These are phyloP conservation scores for Neopestalotiopsis sp. DNA, from an alignment of 2,329 filamentous ascomycete species.

Conservation along the genomic window DNA sequence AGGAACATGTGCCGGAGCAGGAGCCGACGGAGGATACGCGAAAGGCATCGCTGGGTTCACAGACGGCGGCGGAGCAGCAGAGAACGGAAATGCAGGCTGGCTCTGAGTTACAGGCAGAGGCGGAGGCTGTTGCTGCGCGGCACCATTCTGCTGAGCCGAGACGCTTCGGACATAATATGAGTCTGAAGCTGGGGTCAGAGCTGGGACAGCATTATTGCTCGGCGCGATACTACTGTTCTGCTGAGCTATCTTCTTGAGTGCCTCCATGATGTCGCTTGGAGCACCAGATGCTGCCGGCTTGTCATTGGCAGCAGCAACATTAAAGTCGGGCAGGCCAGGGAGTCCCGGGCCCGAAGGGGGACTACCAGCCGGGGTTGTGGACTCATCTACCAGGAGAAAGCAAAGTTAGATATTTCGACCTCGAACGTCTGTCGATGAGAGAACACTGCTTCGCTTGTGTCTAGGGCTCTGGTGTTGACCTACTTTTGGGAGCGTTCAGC, in stretches of 20 bases:
- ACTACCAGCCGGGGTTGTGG: conserved; percentile 74
- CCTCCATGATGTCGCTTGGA: conserved; percentile 73
- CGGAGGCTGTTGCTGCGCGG: conserved; percentile 26
- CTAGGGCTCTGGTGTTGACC: conserved; percentile 43
- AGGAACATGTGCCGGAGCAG: conserved; percentile 38
- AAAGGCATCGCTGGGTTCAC: conserved; percentile 61
- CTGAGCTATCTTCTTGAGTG: conserved; percentile 80
- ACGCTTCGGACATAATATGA: conserved; percentile 29
- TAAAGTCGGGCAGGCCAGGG: conserved; percentile 39
- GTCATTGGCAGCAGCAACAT: conserved; percentile 44
- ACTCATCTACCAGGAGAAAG: conserved; percentile 55
- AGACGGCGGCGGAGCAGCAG: conserved; percentile 57
- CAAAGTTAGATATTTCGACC: conserved; percentile 12
- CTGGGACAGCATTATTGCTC: conserved; percentile 49
- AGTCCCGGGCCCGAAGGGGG: conserved; percentile 54
- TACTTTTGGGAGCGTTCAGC: conserved; percentile 72
- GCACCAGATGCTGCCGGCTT: conserved; percentile 44
- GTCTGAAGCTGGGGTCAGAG: conserved; percentile 41
- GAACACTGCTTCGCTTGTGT: no score
- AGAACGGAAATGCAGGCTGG: conserved; percentile 44
- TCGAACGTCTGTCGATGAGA: neutral
- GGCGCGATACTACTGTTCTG: conserved; percentile 65
- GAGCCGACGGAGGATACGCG: conserved; percentile 51
- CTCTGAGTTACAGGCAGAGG: conserved; percentile 31
- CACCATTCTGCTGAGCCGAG: conserved; percentile 30